phyloP scores from a whole-genome alignment of 2,329 filamentous ascomycete species.

The Neurospora sp. region DNA sequence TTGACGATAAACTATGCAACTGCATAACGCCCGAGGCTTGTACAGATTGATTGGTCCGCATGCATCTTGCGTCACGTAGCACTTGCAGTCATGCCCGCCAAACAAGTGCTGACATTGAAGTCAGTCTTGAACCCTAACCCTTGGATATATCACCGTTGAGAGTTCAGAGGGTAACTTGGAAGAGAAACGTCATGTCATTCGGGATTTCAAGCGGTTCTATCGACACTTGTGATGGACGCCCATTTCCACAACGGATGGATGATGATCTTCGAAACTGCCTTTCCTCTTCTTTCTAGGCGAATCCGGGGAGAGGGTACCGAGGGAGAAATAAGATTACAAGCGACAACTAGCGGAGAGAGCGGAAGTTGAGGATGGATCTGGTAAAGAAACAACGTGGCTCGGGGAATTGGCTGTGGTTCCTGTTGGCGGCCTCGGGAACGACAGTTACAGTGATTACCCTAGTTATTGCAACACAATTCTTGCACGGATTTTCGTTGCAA shows the following conservation, averaged over 20 bases:
- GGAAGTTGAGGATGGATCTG: not conserved
- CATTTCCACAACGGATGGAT: not conserved
- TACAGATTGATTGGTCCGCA: not conserved
- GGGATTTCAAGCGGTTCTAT: not conserved
- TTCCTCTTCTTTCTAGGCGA: not conserved
- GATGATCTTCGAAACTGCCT: not conserved
- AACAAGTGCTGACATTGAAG: not conserved
- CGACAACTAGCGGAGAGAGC: not conserved
- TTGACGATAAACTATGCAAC: not conserved
- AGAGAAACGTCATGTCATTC: not conserved
- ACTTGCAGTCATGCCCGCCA: not conserved
- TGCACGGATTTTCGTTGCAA: too few species aligned
- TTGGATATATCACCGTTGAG: not conserved
- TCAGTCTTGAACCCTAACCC: not conserved
- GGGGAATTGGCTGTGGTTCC: not conserved
- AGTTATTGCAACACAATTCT: too few species aligned
- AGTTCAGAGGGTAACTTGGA: not conserved
- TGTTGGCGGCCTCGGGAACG: too few species aligned
- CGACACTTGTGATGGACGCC: not conserved
- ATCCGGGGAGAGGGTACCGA: not conserved
- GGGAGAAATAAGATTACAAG: not conserved
- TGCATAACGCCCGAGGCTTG: not conserved
- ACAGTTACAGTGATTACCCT: too few species aligned
- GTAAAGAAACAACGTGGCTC: not conserved
- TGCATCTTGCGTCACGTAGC: not conserved